Evolutionary conservation across 305 asterid species (phyloP).

Genomic region (Plantago coronopus): DNA sequence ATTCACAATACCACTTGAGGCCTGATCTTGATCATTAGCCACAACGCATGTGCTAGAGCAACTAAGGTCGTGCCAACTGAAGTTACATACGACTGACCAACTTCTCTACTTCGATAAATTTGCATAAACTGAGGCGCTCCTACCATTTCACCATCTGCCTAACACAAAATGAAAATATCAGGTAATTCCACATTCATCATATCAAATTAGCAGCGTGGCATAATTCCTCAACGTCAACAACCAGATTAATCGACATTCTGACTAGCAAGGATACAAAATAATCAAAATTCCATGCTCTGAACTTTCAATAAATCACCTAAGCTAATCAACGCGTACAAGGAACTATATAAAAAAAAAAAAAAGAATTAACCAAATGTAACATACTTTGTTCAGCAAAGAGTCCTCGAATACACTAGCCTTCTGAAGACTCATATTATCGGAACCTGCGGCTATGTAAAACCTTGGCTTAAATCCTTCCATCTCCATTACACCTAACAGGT

Average conservation of each 20-base stretch:
- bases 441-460: slow-evolving; percentile 83
- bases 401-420: slow-evolving; percentile 73
- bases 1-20: slow-evolving; percentile 68
- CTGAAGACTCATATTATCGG: slow-evolving; percentile 91
- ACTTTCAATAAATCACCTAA: too few species aligned
- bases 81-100: slow-evolving; percentile 83
- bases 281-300: too few species aligned
- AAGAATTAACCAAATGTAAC: not conserved
- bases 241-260: too few species aligned
- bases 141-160: slow-evolving; percentile 42
- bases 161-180: slow-evolving; percentile 25
- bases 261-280: too few species aligned
- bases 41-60: slow-evolving; percentile 66
- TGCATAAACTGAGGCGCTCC: slow-evolving; percentile 57
- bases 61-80: slow-evolving; percentile 77
- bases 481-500: slow-evolving; percentile 61
- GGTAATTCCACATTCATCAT: not conserved
- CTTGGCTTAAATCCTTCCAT: slow-evolving; percentile 63
- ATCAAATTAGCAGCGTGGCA: too few species aligned
- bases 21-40: slow-evolving; percentile 86
- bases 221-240: too few species aligned
- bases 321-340: too few species aligned
- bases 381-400: slow-evolving; percentile 56
- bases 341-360: slow-evolving; percentile 1
- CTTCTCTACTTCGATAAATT: slow-evolving; percentile 87